Conservation (phyloP, 176 grass and related monocot genomes). For the Cenchrus americanus region DNA sequence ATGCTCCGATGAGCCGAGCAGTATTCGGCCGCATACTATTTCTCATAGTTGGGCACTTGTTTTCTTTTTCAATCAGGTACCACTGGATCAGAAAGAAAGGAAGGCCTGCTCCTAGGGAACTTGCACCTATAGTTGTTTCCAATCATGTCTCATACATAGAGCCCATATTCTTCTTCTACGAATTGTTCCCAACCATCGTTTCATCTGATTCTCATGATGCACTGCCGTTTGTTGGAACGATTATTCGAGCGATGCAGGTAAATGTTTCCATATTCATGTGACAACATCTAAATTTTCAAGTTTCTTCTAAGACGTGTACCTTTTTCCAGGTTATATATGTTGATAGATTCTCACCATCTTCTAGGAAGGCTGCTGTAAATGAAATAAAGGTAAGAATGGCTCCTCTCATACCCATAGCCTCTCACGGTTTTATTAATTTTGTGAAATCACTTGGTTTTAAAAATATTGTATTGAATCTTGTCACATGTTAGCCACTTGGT, state of each 20-base stretch:
- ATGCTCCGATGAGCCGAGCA: constrained; percentile 1
- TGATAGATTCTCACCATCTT: constrained; percentile 90
- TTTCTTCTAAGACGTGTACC: constrained; percentile 11
- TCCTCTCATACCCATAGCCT: constrained; percentile 13
- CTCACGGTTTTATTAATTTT: background rate
- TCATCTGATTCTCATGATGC: constrained; percentile 94
- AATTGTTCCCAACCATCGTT: constrained; percentile 97
- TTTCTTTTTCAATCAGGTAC: constrained; percentile 53
- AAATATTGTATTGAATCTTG: background rate
- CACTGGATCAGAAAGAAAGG: constrained; percentile 97
- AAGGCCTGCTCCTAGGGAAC: constrained; percentile 83
- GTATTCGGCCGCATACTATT: background rate
- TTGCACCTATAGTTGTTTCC: constrained; percentile 91
- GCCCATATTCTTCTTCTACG: constrained; percentile 95
- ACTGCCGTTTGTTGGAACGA: constrained; percentile 93
- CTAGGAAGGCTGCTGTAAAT: constrained; percentile 87
- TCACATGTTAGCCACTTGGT: background rate
- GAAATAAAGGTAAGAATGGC: constrained; percentile 91
- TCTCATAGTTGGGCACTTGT: background rate
- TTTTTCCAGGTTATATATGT: constrained; percentile 95
- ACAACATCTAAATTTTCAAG: constrained; percentile 3
- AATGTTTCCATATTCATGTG: constrained; percentile 5
- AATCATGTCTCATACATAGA: constrained; percentile 98
- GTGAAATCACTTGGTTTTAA: background rate
- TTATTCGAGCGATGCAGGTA: constrained; percentile 99